phyloP scores from a whole-genome alignment of 1,139 yeast genomes.

The Sporopachydermia cereana region DNA sequence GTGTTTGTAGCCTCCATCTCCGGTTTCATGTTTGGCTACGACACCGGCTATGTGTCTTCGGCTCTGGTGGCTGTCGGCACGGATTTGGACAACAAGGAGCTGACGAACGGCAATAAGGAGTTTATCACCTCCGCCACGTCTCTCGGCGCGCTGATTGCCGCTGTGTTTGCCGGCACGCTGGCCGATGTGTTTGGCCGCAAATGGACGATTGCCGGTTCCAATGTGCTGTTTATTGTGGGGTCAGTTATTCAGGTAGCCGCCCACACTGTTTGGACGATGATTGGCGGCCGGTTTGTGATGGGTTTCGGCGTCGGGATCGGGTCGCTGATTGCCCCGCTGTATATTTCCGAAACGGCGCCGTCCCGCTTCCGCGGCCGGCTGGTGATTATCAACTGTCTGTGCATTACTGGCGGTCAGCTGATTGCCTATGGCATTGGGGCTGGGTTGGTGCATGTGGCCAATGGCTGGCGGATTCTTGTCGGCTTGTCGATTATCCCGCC shows the following conservation, averaged over 20 bases:
- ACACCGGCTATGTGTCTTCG: conserved; percentile 89
- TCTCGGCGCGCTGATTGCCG: conserved; percentile 77
- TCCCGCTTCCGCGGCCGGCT: conserved; percentile 82
- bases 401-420: conserved; percentile 84
- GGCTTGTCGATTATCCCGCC: conserved; percentile 89
- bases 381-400: conserved; percentile 52
- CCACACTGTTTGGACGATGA: conserved; percentile 80
- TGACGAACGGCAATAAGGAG: conserved; percentile 73
- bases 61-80: conserved; percentile 78
- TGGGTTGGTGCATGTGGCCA: conserved; percentile 57
- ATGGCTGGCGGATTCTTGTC: conserved; percentile 91
- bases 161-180: conserved; percentile 60
- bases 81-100: conserved; percentile 43
- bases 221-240: conserved; percentile 68
- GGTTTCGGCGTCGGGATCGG: conserved; percentile 97
- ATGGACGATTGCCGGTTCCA: conserved; percentile 68
- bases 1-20: conserved; percentile 70
- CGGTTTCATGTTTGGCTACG: conserved; percentile 94
- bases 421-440: conserved; percentile 91
- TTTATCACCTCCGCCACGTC: conserved; percentile 93
- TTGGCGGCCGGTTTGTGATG: conserved; percentile 78
- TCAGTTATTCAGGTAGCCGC: conserved; percentile 76
- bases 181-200: conserved; percentile 82
- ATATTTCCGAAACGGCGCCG: conserved; percentile 88
- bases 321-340: conserved; percentile 79